Percentiles rank a stretch among this genome's conserved stretches.
phyloP scores from a whole-genome alignment of 345 rosid genomes.

The Citrus sp. region DNA sequence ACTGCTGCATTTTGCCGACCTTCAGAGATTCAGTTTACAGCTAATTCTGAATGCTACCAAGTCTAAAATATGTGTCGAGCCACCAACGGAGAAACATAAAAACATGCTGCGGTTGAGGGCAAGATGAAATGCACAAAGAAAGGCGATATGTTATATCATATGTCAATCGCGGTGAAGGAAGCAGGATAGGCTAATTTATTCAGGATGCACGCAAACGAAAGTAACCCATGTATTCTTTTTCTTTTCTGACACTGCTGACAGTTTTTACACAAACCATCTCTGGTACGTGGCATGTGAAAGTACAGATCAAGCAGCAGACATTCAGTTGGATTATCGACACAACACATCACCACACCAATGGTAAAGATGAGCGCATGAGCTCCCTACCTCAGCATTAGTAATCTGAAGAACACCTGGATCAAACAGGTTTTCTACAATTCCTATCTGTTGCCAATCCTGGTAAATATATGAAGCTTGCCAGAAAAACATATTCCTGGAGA shows the following conservation, averaged over 20 bases:
- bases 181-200: not conserved
- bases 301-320: conserved; percentile 18
- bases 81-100: not conserved
- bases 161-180: not conserved
- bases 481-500: conserved; percentile 4
- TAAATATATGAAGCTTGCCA: conserved; percentile 17
- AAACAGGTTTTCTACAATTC: conserved; percentile 11
- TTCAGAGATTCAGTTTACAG: not conserved
- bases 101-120: not conserved
- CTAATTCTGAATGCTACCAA: not conserved
- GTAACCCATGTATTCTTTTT: conserved; percentile 10
- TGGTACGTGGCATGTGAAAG: conserved; percentile 12
- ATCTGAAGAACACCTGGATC: conserved; percentile 16
- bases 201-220: not conserved
- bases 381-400: not conserved
- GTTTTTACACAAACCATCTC: conserved; percentile 23
- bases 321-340: not conserved
- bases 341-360: not conserved
- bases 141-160: too few species aligned
- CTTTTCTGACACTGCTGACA: conserved; percentile 9
- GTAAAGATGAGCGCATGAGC: conserved; percentile 2
- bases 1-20: not conserved
- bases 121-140: not conserved
- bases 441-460: conserved; percentile 16
- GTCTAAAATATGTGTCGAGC: not conserved